Evolutionary conservation across 345 rosid genomes (phyloP).

Genomic region (Rhodamnia argentea): DNA sequence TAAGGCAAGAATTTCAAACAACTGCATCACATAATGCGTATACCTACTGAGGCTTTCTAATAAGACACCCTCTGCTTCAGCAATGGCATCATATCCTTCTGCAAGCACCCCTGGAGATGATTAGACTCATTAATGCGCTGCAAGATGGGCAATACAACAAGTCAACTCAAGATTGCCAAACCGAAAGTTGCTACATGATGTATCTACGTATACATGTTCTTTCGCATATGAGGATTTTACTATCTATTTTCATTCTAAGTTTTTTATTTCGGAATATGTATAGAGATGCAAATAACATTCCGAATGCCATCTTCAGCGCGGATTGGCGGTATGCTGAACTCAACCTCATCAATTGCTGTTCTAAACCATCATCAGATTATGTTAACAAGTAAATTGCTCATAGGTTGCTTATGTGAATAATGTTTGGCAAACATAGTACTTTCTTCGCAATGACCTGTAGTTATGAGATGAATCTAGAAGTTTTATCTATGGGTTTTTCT

Average conservation of each 20-base stretch:
- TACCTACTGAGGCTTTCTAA: slow-evolving; percentile 87
- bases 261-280: neutral
- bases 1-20: neutral
- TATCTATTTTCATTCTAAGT: neutral
- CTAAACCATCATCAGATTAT: neutral
- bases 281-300: neutral
- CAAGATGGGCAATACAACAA: slow-evolving; percentile 4
- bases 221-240: neutral
- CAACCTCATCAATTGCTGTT: neutral
- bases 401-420: neutral
- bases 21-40: neutral
- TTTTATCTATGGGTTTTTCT: neutral
- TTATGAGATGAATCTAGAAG: neutral
- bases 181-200: neutral
- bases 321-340: neutral
- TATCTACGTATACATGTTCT: neutral
- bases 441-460: neutral
- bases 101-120: slow-evolving; percentile 55
- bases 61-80: slow-evolving; percentile 52
- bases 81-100: slow-evolving; percentile 60
- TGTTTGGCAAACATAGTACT: neutral
- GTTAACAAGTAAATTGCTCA: neutral
- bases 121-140: slow-evolving; percentile 16
- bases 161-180: neutral
- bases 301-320: neutral